Conservation (phyloP, 371 early-diverging fungal genomes). For the Neoconidiobolus thromboides region DNA sequence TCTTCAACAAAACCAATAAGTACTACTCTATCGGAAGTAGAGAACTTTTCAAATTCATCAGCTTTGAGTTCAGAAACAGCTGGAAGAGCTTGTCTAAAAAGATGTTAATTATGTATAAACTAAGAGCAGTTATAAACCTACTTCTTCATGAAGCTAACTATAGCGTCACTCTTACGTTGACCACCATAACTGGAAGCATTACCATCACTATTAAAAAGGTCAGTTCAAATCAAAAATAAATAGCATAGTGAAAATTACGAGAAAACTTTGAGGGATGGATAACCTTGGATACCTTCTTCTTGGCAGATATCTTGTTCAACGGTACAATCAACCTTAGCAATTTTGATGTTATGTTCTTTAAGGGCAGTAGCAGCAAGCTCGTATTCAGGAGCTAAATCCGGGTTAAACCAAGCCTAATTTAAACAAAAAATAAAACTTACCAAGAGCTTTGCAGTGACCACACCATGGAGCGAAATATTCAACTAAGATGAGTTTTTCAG, state of each 20-base stretch:
- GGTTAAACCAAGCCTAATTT: not conserved
- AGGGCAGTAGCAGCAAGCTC: conserved; percentile 69
- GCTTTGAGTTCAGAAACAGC: conserved; percentile 44
- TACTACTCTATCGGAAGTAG: conserved; percentile 63
- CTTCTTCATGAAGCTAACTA: conserved; percentile 82
- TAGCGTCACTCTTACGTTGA: conserved; percentile 56
- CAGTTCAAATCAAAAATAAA: not conserved
- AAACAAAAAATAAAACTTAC: conserved; percentile 15
- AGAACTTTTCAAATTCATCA: conserved; percentile 48
- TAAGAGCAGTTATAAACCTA: conserved; percentile 15
- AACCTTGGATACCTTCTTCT: conserved; percentile 63
- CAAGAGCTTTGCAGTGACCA: conserved; percentile 79
- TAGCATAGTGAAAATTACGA: conserved; percentile 10
- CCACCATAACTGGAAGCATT: conserved; percentile 54
- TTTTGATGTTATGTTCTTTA: conserved; percentile 37
- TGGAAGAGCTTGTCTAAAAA: conserved; percentile 47
- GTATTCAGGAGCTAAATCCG: conserved; percentile 64
- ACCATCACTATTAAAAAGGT: conserved; percentile 23
- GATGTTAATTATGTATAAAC: conserved; percentile 3
- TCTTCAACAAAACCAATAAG: conserved; percentile 54
- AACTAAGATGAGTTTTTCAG: conserved; percentile 56
- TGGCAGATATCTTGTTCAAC: conserved; percentile 61
- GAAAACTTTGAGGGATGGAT: conserved; percentile 87
- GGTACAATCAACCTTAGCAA: conserved; percentile 94
- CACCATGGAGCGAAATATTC: conserved; percentile 95